Evolutionary conservation across 345 rosid genomes (phyloP).

Genomic region (Pistacia vera): DNA sequence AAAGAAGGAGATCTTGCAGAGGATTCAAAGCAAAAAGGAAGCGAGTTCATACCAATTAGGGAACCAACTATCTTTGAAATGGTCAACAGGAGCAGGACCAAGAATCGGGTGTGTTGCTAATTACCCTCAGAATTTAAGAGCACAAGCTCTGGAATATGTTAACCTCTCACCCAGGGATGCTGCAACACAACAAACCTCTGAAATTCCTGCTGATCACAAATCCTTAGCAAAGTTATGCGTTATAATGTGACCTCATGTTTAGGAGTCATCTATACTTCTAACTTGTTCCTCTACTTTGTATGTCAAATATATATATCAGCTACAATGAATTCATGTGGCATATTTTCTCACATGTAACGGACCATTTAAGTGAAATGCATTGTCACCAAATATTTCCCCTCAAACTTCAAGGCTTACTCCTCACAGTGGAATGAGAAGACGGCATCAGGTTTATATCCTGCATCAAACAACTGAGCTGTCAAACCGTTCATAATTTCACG

Average conservation of each 20-base stretch:
- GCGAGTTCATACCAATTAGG: constrained; percentile 41
- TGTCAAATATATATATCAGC: constrained; percentile 3
- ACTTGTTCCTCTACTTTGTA: constrained; percentile 6
- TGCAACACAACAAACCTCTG: neutral
- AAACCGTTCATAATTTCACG: constrained; percentile 18
- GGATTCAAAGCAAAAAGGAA: constrained; percentile 40
- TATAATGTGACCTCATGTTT: constrained; percentile 12
- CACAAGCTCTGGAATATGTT: constrained; percentile 50
- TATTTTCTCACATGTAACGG: neutral
- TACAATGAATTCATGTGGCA: neutral
- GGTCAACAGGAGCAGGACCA: constrained; percentile 59
- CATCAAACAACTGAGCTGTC: constrained; percentile 27
- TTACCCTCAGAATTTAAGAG: constrained; percentile 46
- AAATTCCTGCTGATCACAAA: neutral
- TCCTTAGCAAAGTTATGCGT: neutral
- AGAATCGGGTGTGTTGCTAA: constrained; percentile 51
- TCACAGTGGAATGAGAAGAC: constrained; percentile 19
- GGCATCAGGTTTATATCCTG: constrained; percentile 27
- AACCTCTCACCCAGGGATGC: constrained; percentile 44
- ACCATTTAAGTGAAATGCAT: neutral
- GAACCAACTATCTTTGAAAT: constrained; percentile 45
- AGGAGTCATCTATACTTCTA: neutral
- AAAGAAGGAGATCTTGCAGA: constrained; percentile 26
- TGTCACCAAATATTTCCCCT: neutral
- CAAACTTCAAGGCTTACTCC: constrained; percentile 13